phyloP scores from a whole-genome alignment of 1,284 basidiomycete species.

The Sporisorium reilianum region DNA sequence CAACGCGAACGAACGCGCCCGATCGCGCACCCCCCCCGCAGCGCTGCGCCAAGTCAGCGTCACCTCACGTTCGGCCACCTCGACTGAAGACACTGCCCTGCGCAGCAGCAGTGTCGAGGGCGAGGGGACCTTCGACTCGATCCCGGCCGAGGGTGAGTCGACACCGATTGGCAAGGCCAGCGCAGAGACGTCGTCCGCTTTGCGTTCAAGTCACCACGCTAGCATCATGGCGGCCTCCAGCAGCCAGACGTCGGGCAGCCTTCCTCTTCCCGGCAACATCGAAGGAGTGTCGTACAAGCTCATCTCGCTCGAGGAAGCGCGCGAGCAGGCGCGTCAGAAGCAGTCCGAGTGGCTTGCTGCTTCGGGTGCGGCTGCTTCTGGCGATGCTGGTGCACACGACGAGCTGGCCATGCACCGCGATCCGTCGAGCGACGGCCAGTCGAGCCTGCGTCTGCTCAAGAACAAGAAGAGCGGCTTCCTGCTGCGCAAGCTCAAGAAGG shows the following conservation, averaged over 20 bases:
- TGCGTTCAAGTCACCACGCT: conserved; percentile 4
- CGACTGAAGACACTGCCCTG: conserved; percentile 8
- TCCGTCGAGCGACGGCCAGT: conserved; percentile 25
- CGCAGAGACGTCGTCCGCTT: conserved; percentile 9
- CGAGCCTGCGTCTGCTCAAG: conserved; percentile 44
- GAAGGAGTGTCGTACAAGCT: conserved; percentile 63
- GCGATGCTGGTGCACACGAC: conserved; percentile 19
- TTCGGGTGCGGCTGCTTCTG: conserved; percentile 15
- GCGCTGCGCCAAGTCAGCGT: conserved; percentile 24
- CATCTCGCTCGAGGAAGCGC: conserved; percentile 59
- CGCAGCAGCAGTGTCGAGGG: conserved; percentile 30
- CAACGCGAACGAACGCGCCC: conserved; percentile 17
- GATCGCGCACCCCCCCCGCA: conserved; percentile 30
- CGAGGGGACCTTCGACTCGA: conserved; percentile 6
- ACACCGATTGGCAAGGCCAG: conserved; percentile 26
- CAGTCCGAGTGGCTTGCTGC: conserved; percentile 49
- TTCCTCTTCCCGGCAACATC: conserved; percentile 46
- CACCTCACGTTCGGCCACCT: conserved; percentile 5
- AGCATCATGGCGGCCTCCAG: conserved; percentile 25
- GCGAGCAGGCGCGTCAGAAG: conserved; percentile 49
- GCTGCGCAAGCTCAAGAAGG: conserved; percentile 58
- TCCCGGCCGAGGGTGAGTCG: conserved; percentile 25
- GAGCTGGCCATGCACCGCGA: conserved; percentile 36
- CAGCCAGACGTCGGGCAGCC: conserved; percentile 34
- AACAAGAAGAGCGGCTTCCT: conserved; percentile 64